A percentile compares a stretch with the other conserved stretches of the same genome.
Evolutionary conservation across 208 protist genomes (phyloP).

Genomic region (Wallacemonas sp.): DNA sequence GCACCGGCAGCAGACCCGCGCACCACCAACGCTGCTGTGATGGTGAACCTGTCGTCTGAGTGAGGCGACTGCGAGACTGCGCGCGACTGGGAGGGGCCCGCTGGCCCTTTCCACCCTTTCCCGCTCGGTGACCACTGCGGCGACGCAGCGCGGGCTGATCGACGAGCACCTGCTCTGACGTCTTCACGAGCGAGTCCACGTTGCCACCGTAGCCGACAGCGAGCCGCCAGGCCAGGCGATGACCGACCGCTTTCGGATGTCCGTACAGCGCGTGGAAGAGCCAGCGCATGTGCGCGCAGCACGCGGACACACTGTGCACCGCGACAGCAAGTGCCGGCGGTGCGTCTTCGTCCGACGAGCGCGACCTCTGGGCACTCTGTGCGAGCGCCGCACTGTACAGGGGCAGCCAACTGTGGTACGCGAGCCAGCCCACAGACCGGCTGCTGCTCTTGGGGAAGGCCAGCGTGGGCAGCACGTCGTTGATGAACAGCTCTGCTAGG

Average conservation of each 20-base stretch:
- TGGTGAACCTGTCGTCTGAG: too few species aligned
- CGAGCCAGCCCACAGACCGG: constrained; percentile 37
- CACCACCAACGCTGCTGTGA: too few species aligned
- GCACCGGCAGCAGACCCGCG: constrained; percentile 29
- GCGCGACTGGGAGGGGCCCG: too few species aligned
- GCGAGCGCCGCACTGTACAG: constrained; percentile 2
- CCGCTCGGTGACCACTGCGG: neutral
- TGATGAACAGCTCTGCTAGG: constrained; percentile 34
- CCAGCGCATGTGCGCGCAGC: constrained; percentile 15
- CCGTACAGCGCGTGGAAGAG: constrained; percentile 16
- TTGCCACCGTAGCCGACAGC: constrained; percentile 37
- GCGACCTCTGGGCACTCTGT: too few species aligned
- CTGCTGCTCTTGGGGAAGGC: constrained; percentile 31
- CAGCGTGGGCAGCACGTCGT: constrained; percentile 37
- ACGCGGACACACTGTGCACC: neutral
- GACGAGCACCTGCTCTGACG: constrained; percentile 32
- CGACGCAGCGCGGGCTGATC: constrained; percentile 1
- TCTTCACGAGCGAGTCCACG: constrained; percentile 20
- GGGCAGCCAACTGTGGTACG: constrained; percentile 23
- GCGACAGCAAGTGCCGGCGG: too few species aligned
- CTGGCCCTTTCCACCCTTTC: too few species aligned
- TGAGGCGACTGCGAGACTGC: neutral
- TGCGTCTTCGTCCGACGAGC: too few species aligned
- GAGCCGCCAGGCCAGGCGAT: constrained; percentile 30
- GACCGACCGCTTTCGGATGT: constrained; percentile 22